These are phyloP conservation scores for Excoecaria cochinchinensis DNA, from an alignment of 345 rosid genomes.

Conservation along the genomic window DNA sequence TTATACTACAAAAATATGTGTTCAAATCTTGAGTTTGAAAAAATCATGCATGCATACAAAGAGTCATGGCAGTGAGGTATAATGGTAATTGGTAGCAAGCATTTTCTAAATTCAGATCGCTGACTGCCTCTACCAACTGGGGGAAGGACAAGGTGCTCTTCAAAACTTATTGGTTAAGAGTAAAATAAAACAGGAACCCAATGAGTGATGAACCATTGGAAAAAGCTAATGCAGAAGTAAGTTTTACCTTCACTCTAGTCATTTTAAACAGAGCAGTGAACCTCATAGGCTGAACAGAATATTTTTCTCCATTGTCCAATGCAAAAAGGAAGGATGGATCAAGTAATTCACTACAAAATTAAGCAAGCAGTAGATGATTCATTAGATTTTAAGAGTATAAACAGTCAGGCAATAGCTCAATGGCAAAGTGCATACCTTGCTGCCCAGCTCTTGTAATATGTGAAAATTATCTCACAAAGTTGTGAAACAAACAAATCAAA, in stretches of 20 bases:
- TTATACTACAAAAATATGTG: neutral
- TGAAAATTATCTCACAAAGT: slow-evolving; percentile 78
- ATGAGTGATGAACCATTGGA: neutral
- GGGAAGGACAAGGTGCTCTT: neutral
- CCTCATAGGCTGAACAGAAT: slow-evolving; percentile 85
- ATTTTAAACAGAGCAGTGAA: slow-evolving; percentile 75
- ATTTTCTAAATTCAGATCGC: neutral
- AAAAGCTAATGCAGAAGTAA: neutral
- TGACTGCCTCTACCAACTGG: neutral
- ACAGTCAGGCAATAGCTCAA: slow-evolving; percentile 1
- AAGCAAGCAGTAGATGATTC: slow-evolving; percentile 27
- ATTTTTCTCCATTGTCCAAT: slow-evolving; percentile 88
- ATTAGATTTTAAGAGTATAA: slow-evolving; percentile 8
- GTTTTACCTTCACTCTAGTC: slow-evolving; percentile 88
- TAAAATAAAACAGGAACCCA: neutral
- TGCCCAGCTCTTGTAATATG: slow-evolving; percentile 97
- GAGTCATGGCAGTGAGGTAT: neutral
- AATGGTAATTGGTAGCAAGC: neutral
- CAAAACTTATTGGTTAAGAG: neutral
- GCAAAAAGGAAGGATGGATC: slow-evolving; percentile 98
- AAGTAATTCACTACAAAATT: slow-evolving; percentile 72
- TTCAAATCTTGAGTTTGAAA: neutral
- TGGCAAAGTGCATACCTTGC: slow-evolving; percentile 60
- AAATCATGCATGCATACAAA: neutral
- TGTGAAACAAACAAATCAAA: slow-evolving; percentile 90